These are phyloP conservation scores for Rasamsonia emersonii DNA, from an alignment of 2,329 filamentous ascomycete species.

Conservation along the genomic window DNA sequence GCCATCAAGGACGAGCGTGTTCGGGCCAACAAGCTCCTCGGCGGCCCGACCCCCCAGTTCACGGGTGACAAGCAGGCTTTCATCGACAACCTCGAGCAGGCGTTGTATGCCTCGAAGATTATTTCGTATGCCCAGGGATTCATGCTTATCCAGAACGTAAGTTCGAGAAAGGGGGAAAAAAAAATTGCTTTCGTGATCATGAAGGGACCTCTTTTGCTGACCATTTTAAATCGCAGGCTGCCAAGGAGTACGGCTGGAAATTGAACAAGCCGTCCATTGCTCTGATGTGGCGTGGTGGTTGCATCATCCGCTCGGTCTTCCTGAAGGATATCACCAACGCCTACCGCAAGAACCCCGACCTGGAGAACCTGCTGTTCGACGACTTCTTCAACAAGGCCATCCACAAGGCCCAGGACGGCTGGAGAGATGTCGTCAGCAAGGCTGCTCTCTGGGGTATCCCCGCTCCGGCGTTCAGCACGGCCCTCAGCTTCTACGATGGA, in stretches of 20 bases:
- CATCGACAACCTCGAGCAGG: slow-evolving; percentile 96
- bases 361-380: slow-evolving; percentile 97
- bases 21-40: slow-evolving; percentile 69
- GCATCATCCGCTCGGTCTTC: slow-evolving; percentile 99
- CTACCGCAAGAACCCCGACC: slow-evolving; percentile 86
- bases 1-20: slow-evolving; percentile 88
- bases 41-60: slow-evolving; percentile 71
- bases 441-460: slow-evolving; percentile 90
- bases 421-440: slow-evolving; percentile 87
- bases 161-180: too few relatives aligned
- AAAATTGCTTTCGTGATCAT: not conserved
- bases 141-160: slow-evolving; percentile 98
- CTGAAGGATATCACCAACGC: slow-evolving; percentile 98
- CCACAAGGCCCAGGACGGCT: slow-evolving; percentile 86
- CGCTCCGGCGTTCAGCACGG: slow-evolving; percentile 91
- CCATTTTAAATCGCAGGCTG: slow-evolving; percentile 53
- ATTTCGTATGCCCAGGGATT: slow-evolving; percentile 99
- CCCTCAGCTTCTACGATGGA: slow-evolving; percentile 96
- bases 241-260: slow-evolving; percentile 95
- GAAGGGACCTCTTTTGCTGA: slow-evolving; percentile 14
- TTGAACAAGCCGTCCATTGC: slow-evolving; percentile 99
- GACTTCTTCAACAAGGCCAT: slow-evolving; percentile 99
- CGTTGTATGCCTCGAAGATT: slow-evolving; percentile 98
- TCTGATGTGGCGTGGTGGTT: slow-evolving; percentile 99
- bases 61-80: slow-evolving; percentile 86